Percentiles rank a stretch among this genome's conserved stretches.
Conservation (phyloP, 1,139 yeast species). For the Yamadazyma dushanensis region DNA sequence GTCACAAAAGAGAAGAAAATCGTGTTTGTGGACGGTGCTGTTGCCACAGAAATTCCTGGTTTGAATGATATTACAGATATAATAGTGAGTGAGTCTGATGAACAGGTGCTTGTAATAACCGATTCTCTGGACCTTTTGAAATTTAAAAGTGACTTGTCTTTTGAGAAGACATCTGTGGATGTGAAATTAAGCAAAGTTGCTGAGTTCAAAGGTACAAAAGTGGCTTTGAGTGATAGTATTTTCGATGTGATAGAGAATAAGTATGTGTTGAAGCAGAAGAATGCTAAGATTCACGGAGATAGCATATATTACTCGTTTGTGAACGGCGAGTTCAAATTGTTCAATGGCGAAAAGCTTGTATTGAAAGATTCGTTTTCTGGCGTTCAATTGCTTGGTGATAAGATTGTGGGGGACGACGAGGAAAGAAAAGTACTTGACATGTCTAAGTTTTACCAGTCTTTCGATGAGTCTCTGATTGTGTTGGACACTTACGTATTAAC, state of each 20-base stretch:
- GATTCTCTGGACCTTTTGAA: constrained; percentile 13
- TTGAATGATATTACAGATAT: constrained; percentile 7
- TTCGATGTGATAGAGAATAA: constrained; percentile 3
- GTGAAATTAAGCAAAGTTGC: constrained; percentile 9
- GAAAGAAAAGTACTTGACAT: constrained; percentile 27
- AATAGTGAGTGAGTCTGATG: constrained; percentile 10
- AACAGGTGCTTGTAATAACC: constrained; percentile 15
- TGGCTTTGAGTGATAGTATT: constrained; percentile 7
- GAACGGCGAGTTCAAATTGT: constrained; percentile 8
- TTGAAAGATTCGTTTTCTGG: constrained; percentile 8
- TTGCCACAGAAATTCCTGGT: not conserved
- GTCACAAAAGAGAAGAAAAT: constrained; percentile 3
- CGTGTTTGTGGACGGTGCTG: constrained; percentile 2
- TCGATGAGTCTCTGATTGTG: constrained; percentile 13
- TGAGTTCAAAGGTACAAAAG: not conserved
- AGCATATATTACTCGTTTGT: constrained; percentile 10
- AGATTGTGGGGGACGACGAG: constrained; percentile 10
- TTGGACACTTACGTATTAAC: constrained; percentile 16
- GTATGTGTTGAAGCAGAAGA: constrained; percentile 1
- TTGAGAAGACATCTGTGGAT: not conserved
- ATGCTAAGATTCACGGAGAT: constrained; percentile 1
- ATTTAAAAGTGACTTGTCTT: constrained; percentile 11
- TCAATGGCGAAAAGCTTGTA: constrained; percentile 6
- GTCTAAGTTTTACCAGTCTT: constrained; percentile 26
- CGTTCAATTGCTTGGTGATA: constrained; percentile 3